phyloP scores from a whole-genome alignment of 2,329 filamentous ascomycete species.

The Aspergillus sp. region DNA sequence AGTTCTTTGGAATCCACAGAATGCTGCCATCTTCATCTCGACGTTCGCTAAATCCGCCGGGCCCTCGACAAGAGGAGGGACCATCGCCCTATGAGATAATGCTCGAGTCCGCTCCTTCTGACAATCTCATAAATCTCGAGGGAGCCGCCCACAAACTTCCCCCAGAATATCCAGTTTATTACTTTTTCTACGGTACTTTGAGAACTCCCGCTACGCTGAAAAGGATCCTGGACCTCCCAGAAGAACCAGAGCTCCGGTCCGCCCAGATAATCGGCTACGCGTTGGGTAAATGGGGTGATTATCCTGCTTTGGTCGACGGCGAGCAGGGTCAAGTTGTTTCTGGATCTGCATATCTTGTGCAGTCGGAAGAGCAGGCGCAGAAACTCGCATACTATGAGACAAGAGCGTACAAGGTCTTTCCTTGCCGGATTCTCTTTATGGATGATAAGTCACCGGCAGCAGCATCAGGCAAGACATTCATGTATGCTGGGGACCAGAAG shows the following conservation, averaged over 20 bases:
- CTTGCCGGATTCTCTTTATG: neutral
- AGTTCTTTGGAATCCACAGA: no score
- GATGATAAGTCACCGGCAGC: conserved; percentile 5
- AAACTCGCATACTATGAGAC: conserved; percentile 6
- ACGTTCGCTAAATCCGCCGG: no score
- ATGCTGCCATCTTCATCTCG: no score
- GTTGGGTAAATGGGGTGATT: conserved; percentile 11
- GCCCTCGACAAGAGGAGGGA: no score
- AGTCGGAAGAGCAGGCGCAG: conserved; percentile 6
- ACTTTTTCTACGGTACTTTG: conserved; percentile 28
- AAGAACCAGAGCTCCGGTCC: conserved; percentile 6
- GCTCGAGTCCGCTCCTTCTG: neutral
- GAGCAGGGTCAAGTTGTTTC: conserved; percentile 6
- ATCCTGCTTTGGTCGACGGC: conserved; percentile 11
- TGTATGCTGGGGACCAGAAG: conserved; percentile 19
- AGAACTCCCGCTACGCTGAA: conserved; percentile 12
- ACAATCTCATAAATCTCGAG: conserved; percentile 4
- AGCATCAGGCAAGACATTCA: conserved; percentile 15
- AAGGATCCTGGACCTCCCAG: conserved; percentile 9
- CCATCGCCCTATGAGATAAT: no score
- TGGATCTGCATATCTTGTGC: conserved; percentile 9
- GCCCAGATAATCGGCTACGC: conserved; percentile 11
- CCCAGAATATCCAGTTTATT: conserved; percentile 10
- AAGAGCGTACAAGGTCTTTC: neutral
- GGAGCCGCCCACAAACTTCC: conserved; percentile 1